phyloP scores from a whole-genome alignment of 768 basidiomycete genomes.

The Chalciporus sphaerocephalus region DNA sequence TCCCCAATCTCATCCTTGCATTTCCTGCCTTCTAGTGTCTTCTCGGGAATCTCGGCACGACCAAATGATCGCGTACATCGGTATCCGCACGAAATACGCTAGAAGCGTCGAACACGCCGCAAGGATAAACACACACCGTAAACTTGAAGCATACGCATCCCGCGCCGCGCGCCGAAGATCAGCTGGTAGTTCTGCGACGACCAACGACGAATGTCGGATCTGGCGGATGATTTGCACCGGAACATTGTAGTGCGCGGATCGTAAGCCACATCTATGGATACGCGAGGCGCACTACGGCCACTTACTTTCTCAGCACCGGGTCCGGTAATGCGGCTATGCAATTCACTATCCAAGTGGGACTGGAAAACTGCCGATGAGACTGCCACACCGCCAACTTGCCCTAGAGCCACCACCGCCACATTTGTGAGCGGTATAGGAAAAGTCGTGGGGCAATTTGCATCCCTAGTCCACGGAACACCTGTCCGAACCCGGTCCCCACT shows the following conservation, averaged over 20 bases:
- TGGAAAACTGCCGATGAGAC: constrained; percentile 16
- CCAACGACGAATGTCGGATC: constrained; percentile 11
- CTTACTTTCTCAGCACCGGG: constrained; percentile 11
- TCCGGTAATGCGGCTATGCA: constrained; percentile 6
- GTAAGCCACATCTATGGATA: neutral
- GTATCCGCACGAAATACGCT: constrained; percentile 4
- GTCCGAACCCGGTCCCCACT: constrained; percentile 3
- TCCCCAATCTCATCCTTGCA: too few relatives aligned
- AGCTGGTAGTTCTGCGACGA: constrained; percentile 10
- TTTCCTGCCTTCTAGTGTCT: too few relatives aligned
- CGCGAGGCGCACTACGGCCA: too few relatives aligned
- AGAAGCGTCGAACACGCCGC: constrained; percentile 4
- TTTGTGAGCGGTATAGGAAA: too few relatives aligned
- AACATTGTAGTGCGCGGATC: too few relatives aligned
- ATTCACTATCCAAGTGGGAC: constrained; percentile 11
- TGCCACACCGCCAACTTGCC: constrained; percentile 12
- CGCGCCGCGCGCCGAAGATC: constrained; percentile 9
- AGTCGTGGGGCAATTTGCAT: neutral
- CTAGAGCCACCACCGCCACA: neutral
- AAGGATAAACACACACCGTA: constrained; percentile 11
- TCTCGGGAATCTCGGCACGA: too few relatives aligned
- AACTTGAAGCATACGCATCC: constrained; percentile 7
- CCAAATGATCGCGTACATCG: neutral
- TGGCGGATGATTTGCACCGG: constrained; percentile 7
- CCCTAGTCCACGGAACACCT: constrained; percentile 15